Base-by-base conservation (phyloP, 257 asterid species). In the Penstemon barbatus region DNA sequence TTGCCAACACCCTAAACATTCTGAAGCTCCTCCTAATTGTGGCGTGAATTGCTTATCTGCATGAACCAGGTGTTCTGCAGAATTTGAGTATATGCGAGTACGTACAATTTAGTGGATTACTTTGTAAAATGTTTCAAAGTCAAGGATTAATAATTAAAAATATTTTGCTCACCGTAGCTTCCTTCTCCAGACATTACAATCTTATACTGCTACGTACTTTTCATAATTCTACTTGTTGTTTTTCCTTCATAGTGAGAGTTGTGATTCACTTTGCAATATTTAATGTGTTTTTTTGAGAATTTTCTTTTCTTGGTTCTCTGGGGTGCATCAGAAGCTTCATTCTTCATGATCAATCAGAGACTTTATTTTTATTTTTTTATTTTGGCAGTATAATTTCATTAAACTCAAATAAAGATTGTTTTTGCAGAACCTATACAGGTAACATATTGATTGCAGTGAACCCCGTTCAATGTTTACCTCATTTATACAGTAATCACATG, bases 381-480 rank as follows among this genome's bases (percentile, higher is more conserved):
- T 25, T 25, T 25, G 33, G 33, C 33, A 25, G 33, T 25, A 25
- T 25, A 25, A 25, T 25, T 69, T 56, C 56, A 48, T 68, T 64
- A 50, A 19, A 51, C 81, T 75, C 63, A 80, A 40, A 40, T 50
- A 45, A 65, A 67, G 68, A 50, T 42, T n/a, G 18, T 69, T 53
- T 79, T 76, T 72, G 81, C 85, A 91, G 97, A 15, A 91, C 97
- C 64, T 91, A 87, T 72, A 87, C 98, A 12, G 98, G 98, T 54
- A 89, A 78, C 80, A 91, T 91, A 74, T 74, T 91, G 92, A 91
- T 91, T 72, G 96, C 98, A 13, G 92, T 91, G 77, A 91, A 91
- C 70, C 96, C 98, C 57, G 87, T 91, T 69, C 86, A 89, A 77
- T 79, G 92, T 72, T 69, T 89, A 74, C 81, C 87, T 71, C 93